Conservation (phyloP, 257 asterid species). For the Vinca minor region DNA sequence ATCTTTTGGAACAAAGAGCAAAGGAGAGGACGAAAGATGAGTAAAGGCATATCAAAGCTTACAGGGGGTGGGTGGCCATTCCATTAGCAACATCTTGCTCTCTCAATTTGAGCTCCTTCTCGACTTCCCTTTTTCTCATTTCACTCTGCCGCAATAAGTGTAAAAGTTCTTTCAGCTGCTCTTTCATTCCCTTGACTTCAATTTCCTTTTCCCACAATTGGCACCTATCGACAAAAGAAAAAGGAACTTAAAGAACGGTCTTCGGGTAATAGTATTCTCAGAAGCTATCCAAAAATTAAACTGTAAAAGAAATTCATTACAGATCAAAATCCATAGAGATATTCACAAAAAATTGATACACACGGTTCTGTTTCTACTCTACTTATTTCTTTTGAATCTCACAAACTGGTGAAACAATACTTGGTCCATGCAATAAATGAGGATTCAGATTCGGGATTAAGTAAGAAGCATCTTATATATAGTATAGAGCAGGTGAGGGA, state of each 20-base stretch:
- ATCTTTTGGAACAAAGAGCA: not conserved
- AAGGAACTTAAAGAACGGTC: not conserved
- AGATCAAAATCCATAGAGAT: not conserved
- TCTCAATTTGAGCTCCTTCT: constrained; percentile 67
- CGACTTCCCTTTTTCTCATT: constrained; percentile 70
- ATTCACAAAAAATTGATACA: not conserved
- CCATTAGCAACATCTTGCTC: constrained; percentile 53
- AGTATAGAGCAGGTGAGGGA: not conserved
- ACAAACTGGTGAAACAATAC: not conserved
- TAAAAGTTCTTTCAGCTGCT: constrained; percentile 85
- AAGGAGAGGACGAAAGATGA: too few relatives aligned
- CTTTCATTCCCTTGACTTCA: constrained; percentile 89
- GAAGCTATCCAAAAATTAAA: not conserved
- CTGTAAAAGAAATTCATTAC: not conserved
- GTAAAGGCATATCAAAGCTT: constrained; percentile 22
- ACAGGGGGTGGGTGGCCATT: constrained; percentile 71
- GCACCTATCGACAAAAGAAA: constrained; percentile 43
- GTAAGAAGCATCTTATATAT: not conserved
- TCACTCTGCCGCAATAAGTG: constrained; percentile 78
- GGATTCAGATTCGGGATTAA: not conserved
- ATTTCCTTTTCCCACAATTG: constrained; percentile 78
- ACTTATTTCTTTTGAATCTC: not conserved
- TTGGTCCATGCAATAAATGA: not conserved
- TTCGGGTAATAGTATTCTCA: not conserved
- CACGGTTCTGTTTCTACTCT: not conserved